Evolutionary conservation across 2,329 filamentous ascomycete genomes (phyloP), one percentile per base, ranked within the genome.

Genomic region (Gliomastix tumulicola): DNA sequence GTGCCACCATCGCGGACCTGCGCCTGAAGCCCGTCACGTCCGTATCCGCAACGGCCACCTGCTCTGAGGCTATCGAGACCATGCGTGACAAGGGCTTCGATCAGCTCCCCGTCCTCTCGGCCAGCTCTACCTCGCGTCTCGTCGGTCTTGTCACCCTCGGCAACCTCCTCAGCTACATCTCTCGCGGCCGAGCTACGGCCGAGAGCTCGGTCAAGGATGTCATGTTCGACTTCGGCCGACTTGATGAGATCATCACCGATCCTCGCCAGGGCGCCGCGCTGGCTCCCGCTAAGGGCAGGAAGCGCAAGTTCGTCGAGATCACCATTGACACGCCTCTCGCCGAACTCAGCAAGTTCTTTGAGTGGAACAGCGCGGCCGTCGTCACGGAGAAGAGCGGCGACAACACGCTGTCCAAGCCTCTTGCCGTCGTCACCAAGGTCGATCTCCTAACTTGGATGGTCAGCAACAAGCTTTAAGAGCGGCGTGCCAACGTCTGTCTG

Each of bases 71-170:
- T 36, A 88, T 97, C 46, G 92, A 98, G 67, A 89, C 86, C 43
- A 97, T 98, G 92, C 87, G 90, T 48, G 92, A 98, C 55, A 94
- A 92, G 67, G 88, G 88, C 44, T 98, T 96, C 59, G 94, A 98
- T 56, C 94, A 98, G 65, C 82, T 98, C 30, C 92, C 92, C 30
- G 92, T 98, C 13, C 81, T 94, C 8, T 73, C 80, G 1, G 66
- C 79, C 21, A 32, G 30, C 15, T 78, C 62, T 43, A 79, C 79
- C 43, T 78, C 63, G 44, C 81, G 79, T 52, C 83, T 98, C 7
- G 88, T 94, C 35, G 92, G 92, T 22, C 78, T 98, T 7, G 85
- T 98, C 27, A 98, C 92, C 0, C 78, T 98, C 20, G 92, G 94
- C 31, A 97, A 98, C 62, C 73, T 97, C 36, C 79, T 98, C 35